Evolutionary conservation across 2,329 filamentous ascomycete genomes (phyloP).

Genomic region (Aurifilum marmelostoma): DNA sequence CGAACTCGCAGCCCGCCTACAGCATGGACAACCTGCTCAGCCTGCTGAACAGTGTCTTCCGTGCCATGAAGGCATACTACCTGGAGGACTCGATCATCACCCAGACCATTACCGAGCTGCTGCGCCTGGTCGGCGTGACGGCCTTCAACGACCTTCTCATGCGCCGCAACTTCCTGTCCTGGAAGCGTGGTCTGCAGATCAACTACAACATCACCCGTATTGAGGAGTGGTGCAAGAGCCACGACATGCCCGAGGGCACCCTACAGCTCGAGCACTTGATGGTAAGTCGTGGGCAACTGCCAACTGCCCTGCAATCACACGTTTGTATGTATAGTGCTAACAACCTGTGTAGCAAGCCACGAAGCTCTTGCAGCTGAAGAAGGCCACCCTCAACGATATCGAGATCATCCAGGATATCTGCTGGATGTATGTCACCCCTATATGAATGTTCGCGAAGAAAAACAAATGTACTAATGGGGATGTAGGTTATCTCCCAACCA

Average conservation of each 20-base stretch:
- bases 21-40: constrained; percentile 99
- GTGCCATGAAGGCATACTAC: constrained; percentile 98
- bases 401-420: constrained; percentile 99
- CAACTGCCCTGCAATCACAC: neutral
- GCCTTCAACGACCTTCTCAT: constrained; percentile 98
- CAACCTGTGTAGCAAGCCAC: constrained; percentile 75
- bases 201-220: constrained; percentile 99
- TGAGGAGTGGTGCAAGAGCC: constrained; percentile 99
- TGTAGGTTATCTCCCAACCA: constrained; percentile 92
- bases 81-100: constrained; percentile 95
- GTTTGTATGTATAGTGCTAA: constrained; percentile 34
- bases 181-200: constrained; percentile 98
- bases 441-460: neutral
- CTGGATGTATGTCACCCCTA: constrained; percentile 80
- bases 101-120: constrained; percentile 91
- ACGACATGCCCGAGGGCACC: constrained; percentile 98
- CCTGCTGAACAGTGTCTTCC: constrained; percentile 94
- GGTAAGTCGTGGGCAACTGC: constrained; percentile 54
- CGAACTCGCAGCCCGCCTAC: constrained; percentile 89
- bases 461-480: constrained; percentile 14
- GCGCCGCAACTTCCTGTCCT: constrained; percentile 97
- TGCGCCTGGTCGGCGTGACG: constrained; percentile 91
- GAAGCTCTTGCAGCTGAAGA: constrained; percentile 97
- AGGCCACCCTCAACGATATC: constrained; percentile 97
- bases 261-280: constrained; percentile 97